Evolutionary conservation across 306 rosid species (phyloP).

Genomic region (Mimosa bimucronata): DNA sequence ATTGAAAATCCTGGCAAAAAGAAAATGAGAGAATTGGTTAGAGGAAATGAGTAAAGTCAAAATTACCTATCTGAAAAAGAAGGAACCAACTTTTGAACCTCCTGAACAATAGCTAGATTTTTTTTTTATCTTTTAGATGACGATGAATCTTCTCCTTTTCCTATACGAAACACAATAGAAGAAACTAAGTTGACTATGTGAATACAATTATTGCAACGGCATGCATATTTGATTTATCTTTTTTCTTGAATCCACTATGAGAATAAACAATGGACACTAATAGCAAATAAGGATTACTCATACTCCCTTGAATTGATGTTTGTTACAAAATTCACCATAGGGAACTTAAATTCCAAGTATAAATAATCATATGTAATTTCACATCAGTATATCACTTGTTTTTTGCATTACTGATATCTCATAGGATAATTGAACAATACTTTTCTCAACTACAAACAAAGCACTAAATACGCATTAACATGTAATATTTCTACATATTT

Average conservation of each 20-base stretch:
- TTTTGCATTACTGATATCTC: too few species aligned
- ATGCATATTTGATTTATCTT: neutral
- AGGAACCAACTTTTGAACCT: slow-evolving; percentile 56
- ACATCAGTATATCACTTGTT: neutral
- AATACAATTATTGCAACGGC: neutral
- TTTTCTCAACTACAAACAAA: too few species aligned
- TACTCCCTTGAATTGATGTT: neutral
- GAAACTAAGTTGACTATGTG: neutral
- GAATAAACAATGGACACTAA: neutral
- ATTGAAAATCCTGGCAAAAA: neutral
- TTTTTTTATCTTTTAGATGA: slow-evolving; percentile 30
- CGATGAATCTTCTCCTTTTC: slow-evolving; percentile 34
- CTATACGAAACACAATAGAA: slow-evolving; percentile 33
- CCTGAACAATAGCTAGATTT: slow-evolving; percentile 40
- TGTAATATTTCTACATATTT: too few species aligned
- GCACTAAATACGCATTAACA: too few species aligned
- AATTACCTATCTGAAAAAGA: too few species aligned
- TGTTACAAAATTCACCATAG: neutral
- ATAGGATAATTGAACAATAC: too few species aligned
- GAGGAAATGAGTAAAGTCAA: slow-evolving; percentile 12
- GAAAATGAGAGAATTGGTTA: neutral
- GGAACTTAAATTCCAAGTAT: neutral
- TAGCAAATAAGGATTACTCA: neutral
- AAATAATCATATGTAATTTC: neutral
- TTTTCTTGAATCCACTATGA: neutral